Evolutionary conservation across 441 rosid genomes (phyloP).

Genomic region (Populus trichocarpa): DNA sequence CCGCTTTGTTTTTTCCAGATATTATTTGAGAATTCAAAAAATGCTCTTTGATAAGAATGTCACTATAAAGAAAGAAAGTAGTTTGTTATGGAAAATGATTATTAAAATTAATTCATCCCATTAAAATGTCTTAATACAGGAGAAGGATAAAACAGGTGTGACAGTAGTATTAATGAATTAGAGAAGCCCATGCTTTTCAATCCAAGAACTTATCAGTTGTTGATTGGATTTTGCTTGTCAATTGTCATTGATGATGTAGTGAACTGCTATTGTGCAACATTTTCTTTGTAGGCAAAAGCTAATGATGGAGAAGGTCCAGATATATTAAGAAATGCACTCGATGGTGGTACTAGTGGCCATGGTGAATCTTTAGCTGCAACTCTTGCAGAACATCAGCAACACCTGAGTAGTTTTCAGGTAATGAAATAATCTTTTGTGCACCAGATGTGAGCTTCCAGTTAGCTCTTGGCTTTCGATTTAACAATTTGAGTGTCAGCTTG

Average conservation of each 20-base stretch:
- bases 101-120: neutral
- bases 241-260: constrained; percentile 1
- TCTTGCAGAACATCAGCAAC: constrained; percentile 95
- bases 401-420: constrained; percentile 98
- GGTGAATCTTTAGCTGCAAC: constrained; percentile 90
- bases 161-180: neutral
- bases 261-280: constrained; percentile 13
- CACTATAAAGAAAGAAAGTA: neutral
- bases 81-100: neutral
- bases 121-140: neutral
- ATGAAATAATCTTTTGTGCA: constrained; percentile 2
- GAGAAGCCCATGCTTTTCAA: neutral
- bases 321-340: constrained; percentile 66
- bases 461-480: neutral
- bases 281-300: constrained; percentile 73
- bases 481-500: constrained; percentile 10
- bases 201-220: neutral
- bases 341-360: constrained; percentile 84
- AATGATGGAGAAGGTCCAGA: constrained; percentile 99
- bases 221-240: constrained; percentile 6
- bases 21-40: neutral
- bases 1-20: neutral
- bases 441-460: neutral
- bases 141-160: neutral
- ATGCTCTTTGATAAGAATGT: neutral